Base-by-base conservation (phyloP, 202 grass and related monocot species). In the Elaeis oleifera region DNA sequence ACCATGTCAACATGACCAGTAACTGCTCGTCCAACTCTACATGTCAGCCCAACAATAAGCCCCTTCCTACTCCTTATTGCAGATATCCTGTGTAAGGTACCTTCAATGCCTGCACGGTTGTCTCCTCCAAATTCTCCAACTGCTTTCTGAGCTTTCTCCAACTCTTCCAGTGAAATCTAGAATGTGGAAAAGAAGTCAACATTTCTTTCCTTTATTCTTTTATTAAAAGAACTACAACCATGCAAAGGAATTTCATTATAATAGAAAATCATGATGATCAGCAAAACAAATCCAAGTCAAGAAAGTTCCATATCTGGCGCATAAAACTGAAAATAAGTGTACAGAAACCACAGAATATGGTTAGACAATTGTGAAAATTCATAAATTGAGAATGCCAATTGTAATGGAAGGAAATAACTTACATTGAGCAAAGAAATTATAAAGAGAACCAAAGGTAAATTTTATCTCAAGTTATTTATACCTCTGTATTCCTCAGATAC, bases 51-150 rank as follows among this genome's bases (percentile, higher is more conserved):
- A 55, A 97, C 88, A 79, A 92, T 65, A 55, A 90, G 74, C 69
- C 92, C 92, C 84, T 97, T 97, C 66, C 92, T 88, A 67, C 87
- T 97, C 81, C 92, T 85, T 76, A 91, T 89, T 51, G 92, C 92
- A 79, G 92, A 97, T 85, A 97, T 92, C 51, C 92, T 92, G 71
- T 97, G 92, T 51, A 97, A 83, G 74, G 92, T 97, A 60, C 88
- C 92, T 91, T 92, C 79, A 53, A 97, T 91, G 61, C 84, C 92
- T 22, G 84, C 92, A 71, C 88, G 76, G 56, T 97, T 92, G 54
- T 97, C 92, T 57, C 92, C 84, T 76, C 92, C 92, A 75, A 97
- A 97, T 56, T 97, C 92, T 79, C 92, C 92, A 60, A 97, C 71
- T 27, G 82, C 60, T 77, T 49, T 83, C 72, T 91, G 81, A 26